These are phyloP conservation scores for Cytospora chrysosperma DNA, from an alignment of 2,329 filamentous ascomycete species.

Conservation along the genomic window DNA sequence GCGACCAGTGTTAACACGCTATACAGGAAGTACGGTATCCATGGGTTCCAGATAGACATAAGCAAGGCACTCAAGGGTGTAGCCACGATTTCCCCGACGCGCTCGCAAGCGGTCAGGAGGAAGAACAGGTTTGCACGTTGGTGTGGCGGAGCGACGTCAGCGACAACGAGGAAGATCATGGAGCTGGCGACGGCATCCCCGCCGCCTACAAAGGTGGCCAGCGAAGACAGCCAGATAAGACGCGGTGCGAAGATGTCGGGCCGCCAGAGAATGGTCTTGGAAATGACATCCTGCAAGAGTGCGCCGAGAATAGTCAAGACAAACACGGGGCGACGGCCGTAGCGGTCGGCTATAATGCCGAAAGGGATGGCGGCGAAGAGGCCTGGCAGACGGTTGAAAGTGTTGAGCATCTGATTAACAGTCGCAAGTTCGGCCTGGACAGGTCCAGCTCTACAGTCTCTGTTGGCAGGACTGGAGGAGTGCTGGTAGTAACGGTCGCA, in stretches of 20 bases:
- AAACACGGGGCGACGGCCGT: slow-evolving; percentile 2
- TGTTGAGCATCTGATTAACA: slow-evolving; percentile 11
- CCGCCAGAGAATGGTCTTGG: slow-evolving; percentile 7
- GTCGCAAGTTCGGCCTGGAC: slow-evolving; percentile 12
- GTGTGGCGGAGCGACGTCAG: slow-evolving; percentile 1
- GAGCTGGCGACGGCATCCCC: slow-evolving; percentile 3
- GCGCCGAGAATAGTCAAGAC: slow-evolving; percentile 7
- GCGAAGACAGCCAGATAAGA: slow-evolving; percentile 1
- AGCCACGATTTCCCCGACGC: background rate
- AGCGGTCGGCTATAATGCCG: slow-evolving; percentile 3
- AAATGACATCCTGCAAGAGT: slow-evolving; percentile 2
- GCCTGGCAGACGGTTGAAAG: slow-evolving; percentile 8
- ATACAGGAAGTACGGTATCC: slow-evolving; percentile 9
- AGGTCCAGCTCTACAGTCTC: background rate
- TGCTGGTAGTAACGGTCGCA: slow-evolving; percentile 3
- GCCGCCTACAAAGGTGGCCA: background rate
- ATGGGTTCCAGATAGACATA: slow-evolving; percentile 1
- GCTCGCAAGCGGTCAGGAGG: slow-evolving; percentile 1
- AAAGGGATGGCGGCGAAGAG: slow-evolving; percentile 5
- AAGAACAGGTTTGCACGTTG: slow-evolving; percentile 7
- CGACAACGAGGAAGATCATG: slow-evolving; percentile 1
- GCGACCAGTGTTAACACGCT: background rate
- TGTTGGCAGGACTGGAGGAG: background rate
- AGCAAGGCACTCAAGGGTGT: slow-evolving; percentile 9
- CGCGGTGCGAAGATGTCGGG: background rate